Evolutionary conservation across 352 stramenopile genomes (phyloP).

Genomic region (Pythium dissotocum): DNA sequence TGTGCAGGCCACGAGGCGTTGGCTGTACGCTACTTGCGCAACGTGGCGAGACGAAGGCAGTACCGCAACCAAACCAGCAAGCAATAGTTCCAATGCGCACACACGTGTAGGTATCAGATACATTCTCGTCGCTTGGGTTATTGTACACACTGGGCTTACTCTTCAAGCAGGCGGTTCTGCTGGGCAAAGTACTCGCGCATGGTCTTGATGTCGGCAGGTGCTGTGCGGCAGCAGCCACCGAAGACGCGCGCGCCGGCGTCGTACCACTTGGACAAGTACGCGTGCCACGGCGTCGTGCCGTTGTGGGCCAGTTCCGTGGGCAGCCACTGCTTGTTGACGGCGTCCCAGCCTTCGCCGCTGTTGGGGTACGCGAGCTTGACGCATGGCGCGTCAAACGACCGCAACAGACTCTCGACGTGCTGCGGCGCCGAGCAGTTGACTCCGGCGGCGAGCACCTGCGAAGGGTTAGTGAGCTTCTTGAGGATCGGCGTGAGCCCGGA

Average conservation of each 20-base stretch:
- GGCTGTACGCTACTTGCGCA: slow-evolving; percentile 35
- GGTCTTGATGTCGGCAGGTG: slow-evolving; percentile 62
- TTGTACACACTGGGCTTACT: slow-evolving; percentile 6
- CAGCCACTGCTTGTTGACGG: slow-evolving; percentile 71
- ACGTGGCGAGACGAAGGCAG: slow-evolving; percentile 19
- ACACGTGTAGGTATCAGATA: not conserved
- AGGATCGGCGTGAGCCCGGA: slow-evolving; percentile 43
- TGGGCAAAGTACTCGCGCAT: slow-evolving; percentile 57
- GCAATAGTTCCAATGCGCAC: not conserved
- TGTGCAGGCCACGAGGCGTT: slow-evolving; percentile 12
- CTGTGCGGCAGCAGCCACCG: slow-evolving; percentile 82
- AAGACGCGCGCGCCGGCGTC: slow-evolving; percentile 73
- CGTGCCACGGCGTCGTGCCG: slow-evolving; percentile 50
- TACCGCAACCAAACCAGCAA: not conserved
- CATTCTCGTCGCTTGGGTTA: not conserved
- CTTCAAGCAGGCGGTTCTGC: slow-evolving; percentile 17
- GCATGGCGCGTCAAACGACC: slow-evolving; percentile 41
- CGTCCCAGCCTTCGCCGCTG: slow-evolving; percentile 83
- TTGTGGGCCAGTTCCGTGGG: slow-evolving; percentile 34
- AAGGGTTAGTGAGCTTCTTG: slow-evolving; percentile 45
- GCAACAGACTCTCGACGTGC: slow-evolving; percentile 67
- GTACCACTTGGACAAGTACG: slow-evolving; percentile 64
- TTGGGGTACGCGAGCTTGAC: slow-evolving; percentile 84
- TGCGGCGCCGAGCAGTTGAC: slow-evolving; percentile 86
- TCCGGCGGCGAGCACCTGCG: slow-evolving; percentile 69